Evolutionary conservation across 805 yeast genomes (phyloP).

Genomic region (Wickerhamomyces hampshirensis): DNA sequence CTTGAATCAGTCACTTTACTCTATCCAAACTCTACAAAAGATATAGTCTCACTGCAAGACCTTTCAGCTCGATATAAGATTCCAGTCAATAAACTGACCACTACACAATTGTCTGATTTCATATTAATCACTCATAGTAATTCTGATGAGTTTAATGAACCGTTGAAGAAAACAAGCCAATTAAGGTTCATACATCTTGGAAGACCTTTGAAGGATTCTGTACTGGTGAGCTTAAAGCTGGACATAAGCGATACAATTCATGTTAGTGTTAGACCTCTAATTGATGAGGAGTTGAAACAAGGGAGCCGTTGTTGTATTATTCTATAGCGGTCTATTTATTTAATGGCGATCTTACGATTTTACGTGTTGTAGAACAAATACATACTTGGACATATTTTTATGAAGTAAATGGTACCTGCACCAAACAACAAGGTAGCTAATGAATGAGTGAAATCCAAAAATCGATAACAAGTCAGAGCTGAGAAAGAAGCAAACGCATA

Average conservation of each 20-base stretch:
- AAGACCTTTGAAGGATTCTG: slow-evolving; percentile 9
- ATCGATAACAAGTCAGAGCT: slow-evolving; percentile 1
- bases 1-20: slow-evolving; percentile 4
- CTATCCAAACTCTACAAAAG: slow-evolving; percentile 7
- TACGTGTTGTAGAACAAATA: too few species aligned
- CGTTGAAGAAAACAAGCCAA: slow-evolving; percentile 3
- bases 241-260: slow-evolving; percentile 25
- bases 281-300: slow-evolving; percentile 1
- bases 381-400: too few species aligned
- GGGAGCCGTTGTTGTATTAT: slow-evolving; percentile 12
- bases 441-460: too few species aligned
- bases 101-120: too few species aligned
- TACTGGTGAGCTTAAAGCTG: slow-evolving; percentile 13
- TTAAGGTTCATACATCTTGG: slow-evolving; percentile 29
- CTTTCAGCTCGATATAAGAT: background rate
- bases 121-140: too few species aligned
- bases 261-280: slow-evolving; percentile 26
- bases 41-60: slow-evolving; percentile 1
- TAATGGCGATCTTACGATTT: too few species aligned
- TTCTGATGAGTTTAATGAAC: too few species aligned
- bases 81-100: background rate
- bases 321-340: too few species aligned
- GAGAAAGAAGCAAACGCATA: too few species aligned
- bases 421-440: too few species aligned
- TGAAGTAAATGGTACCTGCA: too few species aligned